Conservation (phyloP, 148 eudicot species). For the Camellia lanceoleosa region DNA sequence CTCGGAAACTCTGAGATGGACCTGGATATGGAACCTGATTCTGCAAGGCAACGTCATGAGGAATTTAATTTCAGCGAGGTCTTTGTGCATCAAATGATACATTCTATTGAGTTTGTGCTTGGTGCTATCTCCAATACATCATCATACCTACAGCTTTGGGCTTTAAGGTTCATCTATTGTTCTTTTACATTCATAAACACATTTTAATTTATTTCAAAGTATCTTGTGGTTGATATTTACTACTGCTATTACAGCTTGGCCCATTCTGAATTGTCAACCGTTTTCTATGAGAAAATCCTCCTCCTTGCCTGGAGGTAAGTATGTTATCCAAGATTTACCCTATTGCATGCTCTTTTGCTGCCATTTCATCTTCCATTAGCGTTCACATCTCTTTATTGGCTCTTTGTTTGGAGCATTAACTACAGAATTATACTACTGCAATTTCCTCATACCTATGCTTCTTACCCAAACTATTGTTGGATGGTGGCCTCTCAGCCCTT, state of each 20-base stretch:
- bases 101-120: constrained; percentile 19
- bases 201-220: neutral
- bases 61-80: constrained; percentile 21
- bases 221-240: constrained; percentile 17
- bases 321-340: neutral
- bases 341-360: neutral
- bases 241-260: constrained; percentile 54
- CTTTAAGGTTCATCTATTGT: constrained; percentile 22
- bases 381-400: neutral
- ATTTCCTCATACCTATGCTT: no score
- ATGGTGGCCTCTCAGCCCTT: no score
- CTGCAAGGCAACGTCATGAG: constrained; percentile 43
- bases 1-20: constrained; percentile 67
- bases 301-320: constrained; percentile 89
- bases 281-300: constrained; percentile 86
- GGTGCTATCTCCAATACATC: constrained; percentile 20
- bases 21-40: constrained; percentile 57
- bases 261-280: constrained; percentile 78
- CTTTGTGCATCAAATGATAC: constrained; percentile 22
- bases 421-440: neutral
- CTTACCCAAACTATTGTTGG: no score
- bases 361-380: neutral
- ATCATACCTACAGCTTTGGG: constrained; percentile 21
- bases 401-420: neutral
- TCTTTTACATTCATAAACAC: neutral